Evolutionary conservation across 108 stramenopile species (phyloP).

Genomic region (Bacterosira constricta): DNA sequence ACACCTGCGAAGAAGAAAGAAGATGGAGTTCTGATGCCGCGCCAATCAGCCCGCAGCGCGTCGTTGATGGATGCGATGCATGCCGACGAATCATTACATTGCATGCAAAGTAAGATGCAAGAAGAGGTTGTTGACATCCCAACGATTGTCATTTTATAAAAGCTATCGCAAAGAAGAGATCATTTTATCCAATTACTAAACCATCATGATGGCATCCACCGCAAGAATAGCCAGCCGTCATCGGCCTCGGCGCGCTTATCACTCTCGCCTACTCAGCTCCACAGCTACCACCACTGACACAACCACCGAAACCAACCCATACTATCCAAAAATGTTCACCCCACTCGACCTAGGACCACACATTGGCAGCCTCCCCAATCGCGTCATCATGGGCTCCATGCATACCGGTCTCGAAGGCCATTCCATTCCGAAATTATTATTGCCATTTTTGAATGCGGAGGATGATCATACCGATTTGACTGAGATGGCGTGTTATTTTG

Average conservation of each 20-base stretch:
- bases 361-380: slow-evolving; percentile 82
- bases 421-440: slow-evolving; percentile 62
- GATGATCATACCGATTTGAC: slow-evolving; percentile 66
- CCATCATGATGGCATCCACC: neutral
- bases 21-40: too few species aligned
- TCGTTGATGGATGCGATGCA: too few species aligned
- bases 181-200: too few species aligned
- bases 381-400: slow-evolving; percentile 96
- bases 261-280: neutral
- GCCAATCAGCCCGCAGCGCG: too few species aligned
- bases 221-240: neutral
- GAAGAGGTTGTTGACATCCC: too few species aligned
- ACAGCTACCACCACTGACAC: neutral
- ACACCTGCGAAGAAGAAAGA: too few species aligned
- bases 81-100: too few species aligned
- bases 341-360: slow-evolving; percentile 70
- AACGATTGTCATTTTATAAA: too few species aligned
- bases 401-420: slow-evolving; percentile 94
- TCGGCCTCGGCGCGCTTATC: neutral
- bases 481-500: slow-evolving; percentile 94
- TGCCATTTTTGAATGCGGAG: slow-evolving; percentile 47
- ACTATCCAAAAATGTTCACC: slow-evolving; percentile 72
- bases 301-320: slow-evolving; percentile 23
- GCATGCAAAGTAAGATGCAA: too few species aligned
- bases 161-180: too few species aligned